phyloP scores from a whole-genome alignment of 1,139 yeast genomes.

The Geotrichum aggregatum region DNA sequence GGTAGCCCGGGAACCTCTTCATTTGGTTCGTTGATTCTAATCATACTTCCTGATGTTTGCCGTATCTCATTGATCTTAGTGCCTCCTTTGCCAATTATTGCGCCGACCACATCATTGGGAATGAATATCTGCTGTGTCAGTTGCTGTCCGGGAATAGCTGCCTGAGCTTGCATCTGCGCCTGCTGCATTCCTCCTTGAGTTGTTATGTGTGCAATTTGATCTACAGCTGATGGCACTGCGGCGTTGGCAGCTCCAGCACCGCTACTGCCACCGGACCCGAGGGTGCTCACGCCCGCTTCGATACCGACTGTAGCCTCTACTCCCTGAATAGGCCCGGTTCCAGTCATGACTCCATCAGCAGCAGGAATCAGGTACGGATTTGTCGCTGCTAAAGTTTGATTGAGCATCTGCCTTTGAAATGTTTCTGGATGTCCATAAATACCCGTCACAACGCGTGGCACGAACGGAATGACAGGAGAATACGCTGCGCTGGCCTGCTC shows the following conservation, averaged over 20 bases:
- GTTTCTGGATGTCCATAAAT: constrained; percentile 33
- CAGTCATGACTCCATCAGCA: constrained; percentile 4
- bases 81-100: constrained; percentile 78
- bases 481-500: constrained; percentile 3
- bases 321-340: not conserved
- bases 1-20: constrained; percentile 17
- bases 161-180: constrained; percentile 27
- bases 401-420: constrained; percentile 29
- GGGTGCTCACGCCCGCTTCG: constrained; percentile 2
- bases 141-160: constrained; percentile 30
- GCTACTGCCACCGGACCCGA: too few relatives aligned
- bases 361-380: constrained; percentile 27
- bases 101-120: constrained; percentile 77
- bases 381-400: constrained; percentile 24
- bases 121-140: constrained; percentile 45
- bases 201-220: constrained; percentile 13
- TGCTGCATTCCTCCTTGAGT: constrained; percentile 24
- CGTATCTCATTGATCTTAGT: constrained; percentile 76
- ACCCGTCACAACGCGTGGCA: constrained; percentile 29
- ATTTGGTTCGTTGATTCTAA: constrained; percentile 36
- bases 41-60: constrained; percentile 66
- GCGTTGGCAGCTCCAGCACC: constrained; percentile 11
- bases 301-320: not conserved
- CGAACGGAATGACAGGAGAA: constrained; percentile 19
- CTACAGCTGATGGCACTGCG: constrained; percentile 1